Percentiles rank a stretch among this genome's conserved stretches.
phyloP scores from a whole-genome alignment of 495 filamentous ascomycete species.

The Viridothelium virens region DNA sequence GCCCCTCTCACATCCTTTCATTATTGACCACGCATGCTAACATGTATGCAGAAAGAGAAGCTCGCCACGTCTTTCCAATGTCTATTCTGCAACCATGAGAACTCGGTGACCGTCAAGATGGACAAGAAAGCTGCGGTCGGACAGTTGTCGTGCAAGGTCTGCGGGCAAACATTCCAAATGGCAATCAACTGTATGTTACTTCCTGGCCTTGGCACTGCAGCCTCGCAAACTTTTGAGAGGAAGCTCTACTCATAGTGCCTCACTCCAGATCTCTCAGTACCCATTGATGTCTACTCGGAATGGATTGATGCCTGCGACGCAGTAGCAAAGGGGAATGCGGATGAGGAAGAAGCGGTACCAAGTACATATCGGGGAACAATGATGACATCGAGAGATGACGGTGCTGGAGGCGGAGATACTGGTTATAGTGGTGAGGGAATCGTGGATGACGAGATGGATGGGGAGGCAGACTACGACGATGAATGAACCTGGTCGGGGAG shows the following conservation, averaged over 20 bases:
- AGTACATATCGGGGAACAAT: constrained; percentile 16
- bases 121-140: constrained; percentile 87
- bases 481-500: constrained; percentile 23
- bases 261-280: constrained; percentile 65
- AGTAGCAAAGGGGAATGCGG: constrained; percentile 50
- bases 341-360: constrained; percentile 5
- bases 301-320: constrained; percentile 97
- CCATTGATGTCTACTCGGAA: constrained; percentile 93
- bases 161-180: constrained; percentile 86
- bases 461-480: constrained; percentile 39
- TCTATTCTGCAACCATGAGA: constrained; percentile 97
- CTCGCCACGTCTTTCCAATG: constrained; percentile 88
- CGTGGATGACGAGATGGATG: constrained; percentile 32
- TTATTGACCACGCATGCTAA: background rate
- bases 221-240: background rate
- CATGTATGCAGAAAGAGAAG: constrained; percentile 63
- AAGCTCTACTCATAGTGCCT: constrained; percentile 6
- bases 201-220: background rate
- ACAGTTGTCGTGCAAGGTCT: constrained; percentile 78
- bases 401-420: constrained; percentile 24
- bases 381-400: constrained; percentile 19
- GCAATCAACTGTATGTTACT: constrained; percentile 73
- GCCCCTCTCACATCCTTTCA: background rate
- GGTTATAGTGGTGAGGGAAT: constrained; percentile 33
- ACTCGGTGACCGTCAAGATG: constrained; percentile 75